A percentile compares a stretch with the other conserved stretches of the same genome.
These are phyloP conservation scores for Dendrobium catenatum DNA, from an alignment of 106 monocot species.

Conservation along the genomic window DNA sequence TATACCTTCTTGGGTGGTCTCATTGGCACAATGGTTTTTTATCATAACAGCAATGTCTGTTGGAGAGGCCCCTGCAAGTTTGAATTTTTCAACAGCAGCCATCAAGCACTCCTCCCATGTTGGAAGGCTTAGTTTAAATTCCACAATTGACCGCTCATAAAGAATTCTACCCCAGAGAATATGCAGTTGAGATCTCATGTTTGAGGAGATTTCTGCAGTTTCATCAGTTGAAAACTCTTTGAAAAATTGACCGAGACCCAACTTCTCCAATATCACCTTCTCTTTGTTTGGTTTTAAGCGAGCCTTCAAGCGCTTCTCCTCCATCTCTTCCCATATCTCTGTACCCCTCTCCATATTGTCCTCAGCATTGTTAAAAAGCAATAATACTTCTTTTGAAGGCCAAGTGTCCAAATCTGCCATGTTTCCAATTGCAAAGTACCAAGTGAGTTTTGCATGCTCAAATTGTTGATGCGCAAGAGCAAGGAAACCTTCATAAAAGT, in stretches of 20 bases:
- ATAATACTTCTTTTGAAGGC: constrained; percentile 47
- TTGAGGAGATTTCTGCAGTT: constrained; percentile 59
- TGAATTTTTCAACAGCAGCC: constrained; percentile 83
- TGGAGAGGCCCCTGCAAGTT: constrained; percentile 59
- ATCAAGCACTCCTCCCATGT: constrained; percentile 70
- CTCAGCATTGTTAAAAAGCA: constrained; percentile 70
- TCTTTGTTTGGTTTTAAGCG: constrained; percentile 47
- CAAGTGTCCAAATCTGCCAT: constrained; percentile 44
- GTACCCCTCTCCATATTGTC: constrained; percentile 85
- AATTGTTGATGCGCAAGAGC: constrained; percentile 76
- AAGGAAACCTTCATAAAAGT: constrained; percentile 79
- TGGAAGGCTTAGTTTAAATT: constrained; percentile 68
- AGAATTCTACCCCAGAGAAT: constrained; percentile 81
- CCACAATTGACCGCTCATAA: constrained; percentile 84
- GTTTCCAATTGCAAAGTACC: constrained; percentile 60
- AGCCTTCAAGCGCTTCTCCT: constrained; percentile 47
- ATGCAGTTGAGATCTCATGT: constrained; percentile 70
- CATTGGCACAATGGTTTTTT: constrained; percentile 81
- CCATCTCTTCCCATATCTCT: constrained; percentile 74
- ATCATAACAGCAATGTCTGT: constrained; percentile 84
- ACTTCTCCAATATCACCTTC: constrained; percentile 48
- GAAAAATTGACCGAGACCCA: constrained; percentile 42
- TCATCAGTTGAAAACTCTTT: constrained; percentile 59
- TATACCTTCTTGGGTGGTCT: constrained; percentile 78
- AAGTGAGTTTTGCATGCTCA: constrained; percentile 83